A percentile compares a stretch with the other conserved stretches of the same genome.
Evolutionary conservation across 768 basidiomycete genomes (phyloP).

Genomic region (Cantharellus anzutake): DNA sequence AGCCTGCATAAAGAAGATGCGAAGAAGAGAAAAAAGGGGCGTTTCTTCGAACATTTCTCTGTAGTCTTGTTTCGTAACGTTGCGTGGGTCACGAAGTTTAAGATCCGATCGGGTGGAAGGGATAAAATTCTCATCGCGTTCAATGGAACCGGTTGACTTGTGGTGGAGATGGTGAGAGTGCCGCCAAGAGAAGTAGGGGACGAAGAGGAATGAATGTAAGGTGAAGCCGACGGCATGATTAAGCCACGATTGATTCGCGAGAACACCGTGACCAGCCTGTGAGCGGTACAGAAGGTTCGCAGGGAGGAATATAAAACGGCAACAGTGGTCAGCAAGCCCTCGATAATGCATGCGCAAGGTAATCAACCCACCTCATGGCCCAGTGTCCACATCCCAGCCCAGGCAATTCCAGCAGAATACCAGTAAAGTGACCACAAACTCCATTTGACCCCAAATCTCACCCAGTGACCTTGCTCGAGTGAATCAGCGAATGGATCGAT

Average conservation of each 20-base stretch:
- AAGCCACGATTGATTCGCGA: conserved; percentile 75
- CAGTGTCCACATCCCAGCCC: conserved; percentile 85
- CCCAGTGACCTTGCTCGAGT: background rate
- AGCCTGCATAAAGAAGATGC: conserved; percentile 24
- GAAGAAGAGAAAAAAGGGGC: background rate
- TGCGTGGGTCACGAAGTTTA: conserved; percentile 27
- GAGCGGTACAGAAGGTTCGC: background rate
- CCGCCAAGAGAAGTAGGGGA: background rate
- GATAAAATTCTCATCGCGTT: conserved; percentile 83
- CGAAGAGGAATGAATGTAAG: conserved; percentile 32
- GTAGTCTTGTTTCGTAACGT: background rate
- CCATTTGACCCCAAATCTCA: conserved; percentile 12
- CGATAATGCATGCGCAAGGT: background rate
- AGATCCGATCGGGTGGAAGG: conserved; percentile 58
- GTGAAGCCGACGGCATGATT: conserved; percentile 90
- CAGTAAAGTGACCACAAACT: conserved; percentile 59
- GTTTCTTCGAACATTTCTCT: background rate
- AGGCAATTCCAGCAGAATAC: conserved; percentile 67
- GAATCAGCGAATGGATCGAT: background rate
- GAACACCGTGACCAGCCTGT: conserved; percentile 87
- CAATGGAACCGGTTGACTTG: background rate
- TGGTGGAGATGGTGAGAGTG: conserved; percentile 25
- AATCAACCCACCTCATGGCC: conserved; percentile 34
- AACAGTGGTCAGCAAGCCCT: background rate
- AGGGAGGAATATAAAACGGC: background rate